Evolutionary conservation across 129 eudicot genomes (phyloP), one percentile per base, ranked within the genome.

Genomic region (Deinandra increscens): DNA sequence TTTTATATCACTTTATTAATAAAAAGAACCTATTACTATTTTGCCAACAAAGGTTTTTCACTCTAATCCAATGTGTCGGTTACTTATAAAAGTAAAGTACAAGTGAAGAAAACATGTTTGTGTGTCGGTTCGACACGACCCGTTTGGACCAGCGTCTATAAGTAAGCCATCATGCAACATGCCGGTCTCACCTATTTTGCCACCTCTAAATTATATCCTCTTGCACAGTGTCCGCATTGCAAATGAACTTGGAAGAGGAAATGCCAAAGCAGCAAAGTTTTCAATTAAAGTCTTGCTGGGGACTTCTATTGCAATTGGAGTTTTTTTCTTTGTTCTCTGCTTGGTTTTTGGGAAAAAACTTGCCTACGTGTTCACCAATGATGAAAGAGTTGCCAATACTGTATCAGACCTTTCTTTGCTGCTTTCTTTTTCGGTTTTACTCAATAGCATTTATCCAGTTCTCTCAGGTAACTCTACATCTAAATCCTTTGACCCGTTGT

Each of bases 181-280:
- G 13, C n/a, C 17, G 5, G 4, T 4, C 9, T 19, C 39, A 56
- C 12, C 66, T 14, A n/a, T 0, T 31, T 31, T 60, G 22, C 65
- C 66, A 14, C 44, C 44, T 9, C 44, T 36, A 53, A 6, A 12
- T 3, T 69, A 6, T 36, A 33, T 56, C 0, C 9, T 69, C 29
- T 69, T 50, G 29, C 69, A 71, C 61, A 91, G 98, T 69, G 98
- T 92, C 1, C 84, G 98, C 34, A 88, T 92, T 80, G 82, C 98
- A 15, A 92, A 92, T 78, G 98, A 92, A 50, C 85, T 92, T 9
- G 98, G 98, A 33, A 85, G 85, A 76, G 98, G 96, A 61, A 80
- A 86, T 72, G 96, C 88, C 15, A 81, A 92, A 63, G 96, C 89
- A 37, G 88, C 82, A 15, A 88, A 81, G 71, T 92, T 92, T 66